Conservation (phyloP, 352 stramenopile species). For the Pythium rishiriense region DNA sequence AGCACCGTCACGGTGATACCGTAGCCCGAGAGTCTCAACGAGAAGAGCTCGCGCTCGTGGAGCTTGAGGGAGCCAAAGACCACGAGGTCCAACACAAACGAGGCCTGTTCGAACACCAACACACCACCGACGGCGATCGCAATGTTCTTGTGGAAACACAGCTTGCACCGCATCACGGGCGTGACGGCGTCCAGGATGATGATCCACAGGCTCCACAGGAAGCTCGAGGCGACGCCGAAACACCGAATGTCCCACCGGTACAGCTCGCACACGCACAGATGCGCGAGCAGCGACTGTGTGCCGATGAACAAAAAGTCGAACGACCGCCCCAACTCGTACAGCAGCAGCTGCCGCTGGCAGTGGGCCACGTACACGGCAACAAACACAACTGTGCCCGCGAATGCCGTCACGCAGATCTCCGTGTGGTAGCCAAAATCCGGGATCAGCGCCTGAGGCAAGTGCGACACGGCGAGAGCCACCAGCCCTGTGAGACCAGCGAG, state of each 20-base stretch:
- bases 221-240: conserved; percentile 14
- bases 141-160: neutral
- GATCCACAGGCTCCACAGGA: conserved; percentile 28
- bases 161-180: conserved; percentile 7
- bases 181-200: conserved; percentile 20
- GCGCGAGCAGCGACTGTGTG: conserved; percentile 19
- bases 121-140: neutral
- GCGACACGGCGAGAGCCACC: neutral
- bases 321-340: conserved; percentile 11
- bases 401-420: neutral
- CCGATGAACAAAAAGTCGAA: conserved; percentile 28
- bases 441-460: neutral
- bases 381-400: conserved; percentile 1
- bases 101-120: neutral
- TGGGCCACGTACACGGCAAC: neutral
- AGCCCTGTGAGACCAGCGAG: neutral
- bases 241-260: conserved; percentile 20
- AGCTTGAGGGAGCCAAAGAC: neutral
- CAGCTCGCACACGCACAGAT: conserved; percentile 20
- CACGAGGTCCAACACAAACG: neutral
- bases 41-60: neutral
- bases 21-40: neutral
- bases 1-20: neutral
- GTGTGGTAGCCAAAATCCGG: neutral
- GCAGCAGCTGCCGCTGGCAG: conserved; percentile 14